Evolutionary conservation across 2,329 filamentous ascomycete species (phyloP).

Genomic region (Phialophora chinensis): DNA sequence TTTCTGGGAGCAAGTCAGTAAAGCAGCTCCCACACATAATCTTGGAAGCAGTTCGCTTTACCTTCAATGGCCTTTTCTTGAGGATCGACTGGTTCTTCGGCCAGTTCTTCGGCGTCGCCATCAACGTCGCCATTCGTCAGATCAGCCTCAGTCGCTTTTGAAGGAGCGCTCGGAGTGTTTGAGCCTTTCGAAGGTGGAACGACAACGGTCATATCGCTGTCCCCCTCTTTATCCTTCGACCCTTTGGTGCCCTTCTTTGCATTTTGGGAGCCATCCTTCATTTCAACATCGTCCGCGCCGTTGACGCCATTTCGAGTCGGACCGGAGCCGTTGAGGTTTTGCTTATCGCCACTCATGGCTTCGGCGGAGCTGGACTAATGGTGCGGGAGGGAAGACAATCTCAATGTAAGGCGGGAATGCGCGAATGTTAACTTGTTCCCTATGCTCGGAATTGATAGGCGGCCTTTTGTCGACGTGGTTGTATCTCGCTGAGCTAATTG

Average conservation of each 20-base stretch:
- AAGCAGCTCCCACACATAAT: not conserved
- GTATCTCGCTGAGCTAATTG: not conserved
- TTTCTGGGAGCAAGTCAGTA: slow-evolving; percentile 64
- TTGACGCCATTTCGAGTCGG: slow-evolving; percentile 70
- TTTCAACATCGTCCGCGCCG: slow-evolving; percentile 72
- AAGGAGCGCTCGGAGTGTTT: slow-evolving; percentile 62
- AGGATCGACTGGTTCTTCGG: slow-evolving; percentile 52
- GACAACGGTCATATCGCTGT: slow-evolving; percentile 80
- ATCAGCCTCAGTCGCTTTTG: slow-evolving; percentile 70
- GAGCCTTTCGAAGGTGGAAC: slow-evolving; percentile 73
- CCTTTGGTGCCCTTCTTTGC: slow-evolving; percentile 61
- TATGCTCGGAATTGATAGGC: not conserved
- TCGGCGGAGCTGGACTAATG: slow-evolving; percentile 11
- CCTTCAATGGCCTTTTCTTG: slow-evolving; percentile 58
- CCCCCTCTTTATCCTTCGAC: slow-evolving; percentile 71
- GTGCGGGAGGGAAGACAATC: not conserved
- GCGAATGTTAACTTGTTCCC: not conserved
- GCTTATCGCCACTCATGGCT: slow-evolving; percentile 74
- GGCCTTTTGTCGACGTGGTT: not conserved
- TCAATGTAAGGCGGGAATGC: not conserved
- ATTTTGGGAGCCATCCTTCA: slow-evolving; percentile 68
- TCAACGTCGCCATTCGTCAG: slow-evolving; percentile 68
- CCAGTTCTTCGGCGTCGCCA: slow-evolving; percentile 48
- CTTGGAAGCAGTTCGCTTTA: slow-evolving; percentile 38
- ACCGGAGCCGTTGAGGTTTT: slow-evolving; percentile 69